Evolutionary conservation across 2,329 filamentous ascomycete genomes (phyloP).

Genomic region (Exophiala sideris): DNA sequence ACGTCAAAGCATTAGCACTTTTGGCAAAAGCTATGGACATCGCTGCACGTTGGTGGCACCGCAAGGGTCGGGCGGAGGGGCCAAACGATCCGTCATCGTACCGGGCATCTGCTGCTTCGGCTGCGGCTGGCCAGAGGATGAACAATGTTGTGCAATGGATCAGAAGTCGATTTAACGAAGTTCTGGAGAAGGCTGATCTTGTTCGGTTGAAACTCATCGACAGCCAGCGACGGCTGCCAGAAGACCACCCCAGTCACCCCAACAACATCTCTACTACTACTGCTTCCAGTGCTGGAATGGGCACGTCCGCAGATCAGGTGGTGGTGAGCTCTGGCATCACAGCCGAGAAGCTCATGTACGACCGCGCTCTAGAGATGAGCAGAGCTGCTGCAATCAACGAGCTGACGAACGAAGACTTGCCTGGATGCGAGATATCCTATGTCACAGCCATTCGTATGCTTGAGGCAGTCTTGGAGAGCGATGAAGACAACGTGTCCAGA

Average conservation of each 20-base stretch:
- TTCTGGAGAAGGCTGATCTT: constrained; percentile 91
- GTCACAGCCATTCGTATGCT: constrained; percentile 91
- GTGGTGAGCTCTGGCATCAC: constrained; percentile 83
- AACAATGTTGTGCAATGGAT: constrained; percentile 97
- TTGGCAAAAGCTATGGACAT: constrained; percentile 95
- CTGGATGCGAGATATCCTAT: constrained; percentile 88
- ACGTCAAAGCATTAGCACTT: constrained; percentile 88
- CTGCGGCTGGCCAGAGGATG: constrained; percentile 65
- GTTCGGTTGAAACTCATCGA: constrained; percentile 85
- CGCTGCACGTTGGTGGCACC: constrained; percentile 85
- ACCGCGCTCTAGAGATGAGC: constrained; percentile 95
- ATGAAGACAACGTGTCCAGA: constrained; percentile 51
- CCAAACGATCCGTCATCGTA: constrained; percentile 43
- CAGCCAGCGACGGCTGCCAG: constrained; percentile 77
- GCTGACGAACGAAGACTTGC: constrained; percentile 83
- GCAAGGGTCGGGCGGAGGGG: constrained; percentile 66
- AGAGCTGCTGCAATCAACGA: constrained; percentile 91
- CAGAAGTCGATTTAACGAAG: constrained; percentile 90
- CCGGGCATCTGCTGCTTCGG: constrained; percentile 44
- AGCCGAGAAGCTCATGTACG: constrained; percentile 97
- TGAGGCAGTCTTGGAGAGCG: constrained; percentile 86
- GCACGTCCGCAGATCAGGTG: constrained; percentile 72
- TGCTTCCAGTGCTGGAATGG: constrained; percentile 54
- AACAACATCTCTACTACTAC: constrained; percentile 66
- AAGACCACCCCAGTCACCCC: constrained; percentile 82